Evolutionary conservation across 2,329 filamentous ascomycete species (phyloP), one percentile per base, ranked within the genome.

Genomic region (Colletotrichum cuscutae): DNA sequence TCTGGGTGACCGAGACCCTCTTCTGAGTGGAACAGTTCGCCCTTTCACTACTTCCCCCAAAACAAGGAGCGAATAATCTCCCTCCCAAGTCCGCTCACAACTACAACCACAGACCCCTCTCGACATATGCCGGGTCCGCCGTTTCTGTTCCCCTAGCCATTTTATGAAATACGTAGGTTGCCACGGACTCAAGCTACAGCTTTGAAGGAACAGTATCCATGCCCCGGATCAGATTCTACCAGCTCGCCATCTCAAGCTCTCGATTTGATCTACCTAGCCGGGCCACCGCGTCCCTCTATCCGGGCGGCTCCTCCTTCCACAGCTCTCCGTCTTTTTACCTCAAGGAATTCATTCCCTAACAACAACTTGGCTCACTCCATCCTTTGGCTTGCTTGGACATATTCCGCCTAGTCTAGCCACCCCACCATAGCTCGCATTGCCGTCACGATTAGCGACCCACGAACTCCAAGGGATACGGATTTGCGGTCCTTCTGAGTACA

Each of bases 1-100:
- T 73, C 62, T 62, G 24, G 68, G 52, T 52, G 52, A 67, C 62
- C 68, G 35, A 54, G 71, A 49, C 57, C 61, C 61, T 61, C 68
- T 22, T 58, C 35, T n/a, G 28, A 22, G 62, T 37, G 57, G 68
- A 62, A 61, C 62, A 59, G 61, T 32, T 56, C 42, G 35, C 30
- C 26, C 46, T 46, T n/a, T 35, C 32, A 35, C 19, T 67, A 56
- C 26, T 56, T 70, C 60, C 35, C 46, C 60, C 24, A 70, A 32
- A 69, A 35, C 11, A 56, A 65, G 54, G 46, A 30, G 26, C 54
- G 46, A 28, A 37, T 28, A 57, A 30, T 54, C 35, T 46, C 32
- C 28, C 66, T 58, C 56, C 15, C 56, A 61, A 46, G 19, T 60
- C 22, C 35, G 24, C 42, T 57, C 56, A 22, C 54, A 37, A 28